Percentiles rank a stretch among this genome's conserved stretches.
Evolutionary conservation across 2,329 filamentous ascomycete genomes (phyloP).

Genomic region (Claviceps pazoutovae): DNA sequence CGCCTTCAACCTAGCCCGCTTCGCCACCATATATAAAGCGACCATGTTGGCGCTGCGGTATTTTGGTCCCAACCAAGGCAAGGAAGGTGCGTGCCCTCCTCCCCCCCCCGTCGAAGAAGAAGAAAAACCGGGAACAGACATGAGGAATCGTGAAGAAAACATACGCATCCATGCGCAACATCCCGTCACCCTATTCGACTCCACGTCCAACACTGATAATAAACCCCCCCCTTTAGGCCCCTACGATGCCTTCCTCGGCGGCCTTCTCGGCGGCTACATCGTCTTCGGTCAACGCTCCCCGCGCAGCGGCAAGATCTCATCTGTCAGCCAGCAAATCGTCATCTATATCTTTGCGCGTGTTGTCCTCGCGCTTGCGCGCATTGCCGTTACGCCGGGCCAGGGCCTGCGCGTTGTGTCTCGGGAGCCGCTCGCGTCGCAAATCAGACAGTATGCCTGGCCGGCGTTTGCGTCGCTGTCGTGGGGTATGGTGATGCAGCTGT

Average conservation of each 20-base stretch:
- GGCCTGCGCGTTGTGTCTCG: slow-evolving; percentile 37
- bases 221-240: slow-evolving; percentile 30
- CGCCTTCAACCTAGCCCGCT: slow-evolving; percentile 80
- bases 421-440: slow-evolving; percentile 31
- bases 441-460: slow-evolving; percentile 71
- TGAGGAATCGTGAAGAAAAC: neutral
- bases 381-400: slow-evolving; percentile 55
- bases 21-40: slow-evolving; percentile 81
- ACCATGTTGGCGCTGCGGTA: slow-evolving; percentile 62
- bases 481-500: slow-evolving; percentile 91
- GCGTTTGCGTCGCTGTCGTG: slow-evolving; percentile 83
- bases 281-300: slow-evolving; percentile 63
- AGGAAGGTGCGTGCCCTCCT: slow-evolving; percentile 30
- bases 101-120: too few species aligned
- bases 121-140: neutral
- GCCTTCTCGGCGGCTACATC: slow-evolving; percentile 77
- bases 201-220: neutral
- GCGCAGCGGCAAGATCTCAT: slow-evolving; percentile 56
- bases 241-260: slow-evolving; percentile 76
- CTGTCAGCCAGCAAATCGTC: slow-evolving; percentile 91
- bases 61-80: slow-evolving; percentile 41
- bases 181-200: neutral
- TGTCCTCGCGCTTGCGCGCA: slow-evolving; percentile 66
- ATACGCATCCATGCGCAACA: neutral
- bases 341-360: slow-evolving; percentile 96